A percentile compares a stretch with the other conserved stretches of the same genome.
Evolutionary conservation across 164 flowering plant species (phyloP).

Genomic region (Akebia trifoliata): DNA sequence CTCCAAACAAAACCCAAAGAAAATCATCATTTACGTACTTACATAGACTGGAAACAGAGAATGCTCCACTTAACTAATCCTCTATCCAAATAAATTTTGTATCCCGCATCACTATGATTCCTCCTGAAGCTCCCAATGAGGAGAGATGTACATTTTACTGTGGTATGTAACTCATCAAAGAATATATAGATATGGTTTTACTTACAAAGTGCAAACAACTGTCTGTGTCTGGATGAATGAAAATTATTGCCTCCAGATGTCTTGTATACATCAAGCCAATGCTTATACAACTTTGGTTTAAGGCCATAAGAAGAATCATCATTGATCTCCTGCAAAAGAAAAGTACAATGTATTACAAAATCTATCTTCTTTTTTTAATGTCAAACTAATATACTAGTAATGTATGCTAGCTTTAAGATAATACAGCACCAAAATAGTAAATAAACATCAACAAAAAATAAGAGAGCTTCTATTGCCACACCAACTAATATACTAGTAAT

Average conservation of each 20-base stretch:
- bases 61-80: no score
- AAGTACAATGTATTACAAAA: not conserved
- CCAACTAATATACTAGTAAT: not conserved
- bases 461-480: no score
- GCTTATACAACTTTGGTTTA: conserved; percentile 48
- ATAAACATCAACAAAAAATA: no score
- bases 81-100: no score
- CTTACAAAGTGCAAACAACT: conserved; percentile 82
- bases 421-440: conserved; percentile 1
- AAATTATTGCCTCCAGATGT: conserved; percentile 57
- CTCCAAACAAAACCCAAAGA: no score
- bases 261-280: conserved; percentile 58
- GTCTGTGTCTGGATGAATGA: conserved; percentile 54
- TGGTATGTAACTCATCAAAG: not conserved
- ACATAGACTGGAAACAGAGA: no score
- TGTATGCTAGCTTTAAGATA: not conserved
- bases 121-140: no score
- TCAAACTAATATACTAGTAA: not conserved
- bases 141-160: not conserved
- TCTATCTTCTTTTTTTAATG: not conserved
- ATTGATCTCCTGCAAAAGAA: conserved; percentile 22
- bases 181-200: conserved; percentile 4
- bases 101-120: no score
- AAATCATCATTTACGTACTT: no score
- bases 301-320: conserved; percentile 31